Evolutionary conservation across 805 yeast genomes (phyloP).

Genomic region (Candida saitoana): DNA sequence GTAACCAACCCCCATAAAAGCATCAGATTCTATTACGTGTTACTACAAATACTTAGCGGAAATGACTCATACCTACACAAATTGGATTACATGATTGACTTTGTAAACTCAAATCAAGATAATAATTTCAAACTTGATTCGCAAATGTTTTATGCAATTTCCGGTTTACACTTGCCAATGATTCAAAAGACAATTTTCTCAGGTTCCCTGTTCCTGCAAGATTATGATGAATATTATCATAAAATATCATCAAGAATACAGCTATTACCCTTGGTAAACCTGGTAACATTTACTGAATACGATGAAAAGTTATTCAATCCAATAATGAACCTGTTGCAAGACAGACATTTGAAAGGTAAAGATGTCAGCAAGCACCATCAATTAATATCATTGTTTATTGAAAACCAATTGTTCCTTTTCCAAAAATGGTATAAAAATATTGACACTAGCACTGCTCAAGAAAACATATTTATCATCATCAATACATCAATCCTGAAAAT

Average conservation of each 20-base stretch:
- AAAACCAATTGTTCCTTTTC: not conserved
- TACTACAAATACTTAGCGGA: not conserved
- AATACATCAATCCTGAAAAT: slow-evolving; percentile 2
- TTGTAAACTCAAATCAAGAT: not conserved
- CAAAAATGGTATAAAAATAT: slow-evolving; percentile 1
- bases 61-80: not conserved
- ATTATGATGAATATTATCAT: slow-evolving; percentile 1
- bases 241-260: not conserved
- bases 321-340: not conserved
- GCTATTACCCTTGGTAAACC: not conserved
- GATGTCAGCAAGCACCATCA: not conserved
- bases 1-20: not conserved
- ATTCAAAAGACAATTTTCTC: not conserved
- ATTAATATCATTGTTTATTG: slow-evolving; percentile 1
- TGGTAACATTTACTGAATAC: slow-evolving; percentile 1
- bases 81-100: slow-evolving; percentile 2
- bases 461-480: slow-evolving; percentile 2
- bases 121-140: not conserved
- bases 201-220: not conserved
- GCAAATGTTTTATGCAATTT: not conserved
- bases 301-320: slow-evolving; percentile 4
- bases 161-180: slow-evolving; percentile 1
- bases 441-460: not conserved
- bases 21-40: slow-evolving; percentile 1
- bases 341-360: not conserved